These are phyloP conservation scores for Phytopythium cucurbitacearum DNA, from an alignment of 352 stramenopile genomes.

Conservation along the genomic window DNA sequence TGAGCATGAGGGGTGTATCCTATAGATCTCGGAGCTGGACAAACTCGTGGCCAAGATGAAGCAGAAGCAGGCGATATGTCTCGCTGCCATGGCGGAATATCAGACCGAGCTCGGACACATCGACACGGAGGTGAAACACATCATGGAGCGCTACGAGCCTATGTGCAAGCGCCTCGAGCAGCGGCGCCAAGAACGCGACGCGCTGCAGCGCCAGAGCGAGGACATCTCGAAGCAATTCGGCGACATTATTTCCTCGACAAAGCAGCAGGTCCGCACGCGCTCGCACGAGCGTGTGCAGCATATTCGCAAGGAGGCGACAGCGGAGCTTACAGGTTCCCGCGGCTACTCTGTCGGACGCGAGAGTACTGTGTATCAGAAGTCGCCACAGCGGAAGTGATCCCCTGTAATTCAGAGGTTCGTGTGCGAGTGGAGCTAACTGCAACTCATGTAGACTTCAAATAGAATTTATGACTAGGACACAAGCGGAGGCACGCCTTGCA, in stretches of 20 bases:
- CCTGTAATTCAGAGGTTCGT: not conserved
- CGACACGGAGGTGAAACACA: constrained; percentile 52
- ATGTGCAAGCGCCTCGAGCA: constrained; percentile 57
- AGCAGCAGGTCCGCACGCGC: constrained; percentile 42
- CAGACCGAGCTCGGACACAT: constrained; percentile 56
- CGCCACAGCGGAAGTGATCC: constrained; percentile 7
- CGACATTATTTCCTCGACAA: constrained; percentile 60
- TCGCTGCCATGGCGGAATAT: constrained; percentile 44
- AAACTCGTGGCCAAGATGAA: constrained; percentile 68
- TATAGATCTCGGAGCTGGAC: constrained; percentile 65
- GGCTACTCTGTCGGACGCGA: constrained; percentile 53
- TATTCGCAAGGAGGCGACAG: constrained; percentile 51
- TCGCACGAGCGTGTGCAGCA: constrained; percentile 59
- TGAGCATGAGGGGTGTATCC: not conserved
- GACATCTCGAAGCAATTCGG: constrained; percentile 51
- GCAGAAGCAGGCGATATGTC: constrained; percentile 55
- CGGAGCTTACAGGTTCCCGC: constrained; percentile 36
- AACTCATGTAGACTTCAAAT: not conserved
- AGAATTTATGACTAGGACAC: no score
- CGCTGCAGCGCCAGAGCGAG: constrained; percentile 42
- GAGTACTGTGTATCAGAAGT: constrained; percentile 64
- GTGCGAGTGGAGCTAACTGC: constrained; percentile 2
- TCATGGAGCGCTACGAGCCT: constrained; percentile 61
- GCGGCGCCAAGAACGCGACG: constrained; percentile 36
- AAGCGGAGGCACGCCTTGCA: not conserved